Conservation (phyloP, 1,284 basidiomycete species). For the Malassezia pachydermatis region DNA sequence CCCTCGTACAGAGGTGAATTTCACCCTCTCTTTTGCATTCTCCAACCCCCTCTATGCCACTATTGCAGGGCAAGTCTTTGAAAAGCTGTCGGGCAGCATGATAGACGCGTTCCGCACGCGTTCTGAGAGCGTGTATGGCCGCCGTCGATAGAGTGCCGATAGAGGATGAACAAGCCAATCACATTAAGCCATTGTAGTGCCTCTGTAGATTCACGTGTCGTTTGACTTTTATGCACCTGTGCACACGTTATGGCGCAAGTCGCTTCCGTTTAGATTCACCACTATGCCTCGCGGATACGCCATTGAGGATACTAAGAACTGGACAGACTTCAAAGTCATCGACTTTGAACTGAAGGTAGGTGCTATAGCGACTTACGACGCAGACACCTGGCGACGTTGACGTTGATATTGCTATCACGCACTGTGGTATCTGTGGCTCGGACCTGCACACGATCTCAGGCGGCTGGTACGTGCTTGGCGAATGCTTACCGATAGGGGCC, state of each 20-base stretch:
- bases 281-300: conserved; percentile 39
- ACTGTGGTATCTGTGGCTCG: conserved; percentile 40
- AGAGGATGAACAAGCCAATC: not conserved
- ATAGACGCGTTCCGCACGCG: conserved; percentile 80
- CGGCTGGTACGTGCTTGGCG: conserved; percentile 26
- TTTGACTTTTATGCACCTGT: too few relatives aligned
- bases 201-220: not conserved
- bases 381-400: conserved; percentile 33
- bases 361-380: not conserved
- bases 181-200: not conserved
- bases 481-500: conserved; percentile 21
- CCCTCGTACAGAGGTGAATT: conserved; percentile 24
- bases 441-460: conserved; percentile 35
- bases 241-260: too few relatives aligned
- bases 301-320: conserved; percentile 41
- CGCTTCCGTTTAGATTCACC: too few relatives aligned
- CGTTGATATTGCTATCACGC: conserved; percentile 38
- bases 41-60: conserved; percentile 73
- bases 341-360: conserved; percentile 43
- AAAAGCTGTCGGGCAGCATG: conserved; percentile 76
- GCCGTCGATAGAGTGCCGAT: not conserved
- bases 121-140: conserved; percentile 50
- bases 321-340: conserved; percentile 45
- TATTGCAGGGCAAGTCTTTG: conserved; percentile 71
- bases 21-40: conserved; percentile 66